phyloP scores from a whole-genome alignment of 257 asterid species.

The Solanum rostratum region DNA sequence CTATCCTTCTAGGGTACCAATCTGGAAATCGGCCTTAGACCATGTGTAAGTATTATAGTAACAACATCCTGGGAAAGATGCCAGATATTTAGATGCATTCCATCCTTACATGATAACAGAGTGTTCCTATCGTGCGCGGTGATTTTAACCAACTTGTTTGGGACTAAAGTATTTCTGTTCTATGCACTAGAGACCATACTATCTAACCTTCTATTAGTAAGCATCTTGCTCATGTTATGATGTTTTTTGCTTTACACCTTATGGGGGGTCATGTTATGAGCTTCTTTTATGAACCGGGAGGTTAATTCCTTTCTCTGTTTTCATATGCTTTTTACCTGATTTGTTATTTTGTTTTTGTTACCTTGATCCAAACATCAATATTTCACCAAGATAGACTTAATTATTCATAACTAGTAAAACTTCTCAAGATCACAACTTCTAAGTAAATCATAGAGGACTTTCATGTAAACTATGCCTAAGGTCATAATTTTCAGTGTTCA shows the following conservation, averaged over 20 bases:
- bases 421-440: background rate
- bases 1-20: conserved; percentile 40
- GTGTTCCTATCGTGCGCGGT: background rate
- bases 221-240: background rate
- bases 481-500: background rate
- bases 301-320: background rate
- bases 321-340: background rate
- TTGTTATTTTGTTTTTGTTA: background rate
- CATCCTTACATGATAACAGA: background rate
- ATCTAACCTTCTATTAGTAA: background rate
- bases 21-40: conserved; percentile 24
- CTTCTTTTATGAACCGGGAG: background rate
- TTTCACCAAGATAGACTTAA: background rate
- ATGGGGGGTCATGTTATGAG: background rate
- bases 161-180: background rate
- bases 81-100: background rate
- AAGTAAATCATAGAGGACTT: background rate
- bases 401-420: background rate
- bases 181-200: background rate
- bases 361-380: background rate
- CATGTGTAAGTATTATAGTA: conserved; percentile 27
- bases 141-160: background rate
- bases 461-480: background rate
- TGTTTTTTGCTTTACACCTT: background rate
- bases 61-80: background rate